phyloP scores from a whole-genome alignment of 495 filamentous ascomycete species.

The Penicillium paradoxum region DNA sequence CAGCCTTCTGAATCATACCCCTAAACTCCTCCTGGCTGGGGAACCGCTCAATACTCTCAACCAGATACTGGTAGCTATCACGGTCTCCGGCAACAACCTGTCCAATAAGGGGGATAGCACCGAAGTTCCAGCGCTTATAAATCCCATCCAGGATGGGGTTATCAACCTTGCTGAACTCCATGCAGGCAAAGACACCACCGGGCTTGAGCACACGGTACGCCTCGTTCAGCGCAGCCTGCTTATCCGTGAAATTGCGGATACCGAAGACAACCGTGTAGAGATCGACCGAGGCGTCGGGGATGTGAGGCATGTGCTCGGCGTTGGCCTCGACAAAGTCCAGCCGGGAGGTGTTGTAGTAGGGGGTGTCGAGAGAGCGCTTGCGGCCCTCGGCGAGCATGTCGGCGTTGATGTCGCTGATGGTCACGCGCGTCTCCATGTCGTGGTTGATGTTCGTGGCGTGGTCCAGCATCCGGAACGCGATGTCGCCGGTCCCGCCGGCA shows the following conservation, averaged over 20 bases:
- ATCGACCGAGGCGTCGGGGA: constrained; percentile 65
- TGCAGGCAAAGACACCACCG: constrained; percentile 91
- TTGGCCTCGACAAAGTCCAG: constrained; percentile 85
- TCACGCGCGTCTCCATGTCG: constrained; percentile 74
- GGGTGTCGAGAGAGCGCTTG: constrained; percentile 60
- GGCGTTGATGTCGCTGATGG: constrained; percentile 91
- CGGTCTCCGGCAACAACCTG: constrained; percentile 92
- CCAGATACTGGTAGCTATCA: constrained; percentile 96
- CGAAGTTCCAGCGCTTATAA: constrained; percentile 95
- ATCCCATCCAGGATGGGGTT: constrained; percentile 70
- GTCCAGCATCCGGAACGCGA: constrained; percentile 94
- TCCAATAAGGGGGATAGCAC: constrained; percentile 88
- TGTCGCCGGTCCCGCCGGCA: constrained; percentile 95
- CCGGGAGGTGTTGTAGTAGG: constrained; percentile 52
- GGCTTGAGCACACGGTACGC: constrained; percentile 87
- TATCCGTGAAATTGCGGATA: constrained; percentile 93
- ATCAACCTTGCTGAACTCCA: constrained; percentile 87
- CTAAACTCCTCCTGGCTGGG: constrained; percentile 78
- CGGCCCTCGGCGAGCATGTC: constrained; percentile 87
- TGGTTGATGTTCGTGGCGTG: constrained; percentile 77
- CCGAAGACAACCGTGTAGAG: constrained; percentile 98
- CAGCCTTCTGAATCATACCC: constrained; percentile 82
- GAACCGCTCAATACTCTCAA: constrained; percentile 95
- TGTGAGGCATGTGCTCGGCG: constrained; percentile 68
- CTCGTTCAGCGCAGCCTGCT: constrained; percentile 70